Evolutionary conservation across 108 stramenopile genomes (phyloP).

Genomic region (Stephanodiscus minutulus): DNA sequence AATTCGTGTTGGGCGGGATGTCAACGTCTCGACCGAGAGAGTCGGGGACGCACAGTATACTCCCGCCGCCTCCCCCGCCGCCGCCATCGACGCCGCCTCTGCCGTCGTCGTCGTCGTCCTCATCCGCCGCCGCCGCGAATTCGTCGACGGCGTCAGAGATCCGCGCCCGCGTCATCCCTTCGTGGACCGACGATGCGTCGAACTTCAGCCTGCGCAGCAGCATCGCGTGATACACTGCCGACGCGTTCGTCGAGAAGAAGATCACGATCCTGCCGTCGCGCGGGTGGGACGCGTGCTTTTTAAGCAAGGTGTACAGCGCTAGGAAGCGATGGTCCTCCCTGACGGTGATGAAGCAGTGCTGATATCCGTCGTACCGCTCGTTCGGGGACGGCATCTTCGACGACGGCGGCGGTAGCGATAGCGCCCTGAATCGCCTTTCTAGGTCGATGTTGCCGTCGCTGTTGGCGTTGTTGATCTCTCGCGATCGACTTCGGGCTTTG

Average conservation of each 20-base stretch:
- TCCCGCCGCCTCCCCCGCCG: neutral
- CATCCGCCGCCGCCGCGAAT: neutral
- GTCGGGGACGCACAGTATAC: constrained; percentile 37
- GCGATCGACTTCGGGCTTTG: neutral
- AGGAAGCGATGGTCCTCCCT: constrained; percentile 40
- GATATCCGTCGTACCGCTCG: constrained; percentile 26
- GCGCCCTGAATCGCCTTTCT: neutral
- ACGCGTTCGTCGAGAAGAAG: constrained; percentile 45
- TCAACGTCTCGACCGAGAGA: constrained; percentile 18
- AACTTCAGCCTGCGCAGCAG: constrained; percentile 32
- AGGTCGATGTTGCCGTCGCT: neutral
- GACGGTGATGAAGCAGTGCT: constrained; percentile 47
- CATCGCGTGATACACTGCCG: constrained; percentile 25
- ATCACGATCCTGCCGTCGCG: constrained; percentile 22
- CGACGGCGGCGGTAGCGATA: neutral
- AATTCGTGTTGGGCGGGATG: constrained; percentile 21
- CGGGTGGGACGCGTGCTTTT: neutral
- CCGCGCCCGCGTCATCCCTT: constrained; percentile 16
- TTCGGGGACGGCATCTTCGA: neutral
- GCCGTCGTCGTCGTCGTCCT: neutral
- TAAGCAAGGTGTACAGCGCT: constrained; percentile 46
- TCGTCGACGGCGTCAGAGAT: constrained; percentile 18
- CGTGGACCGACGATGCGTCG: constrained; percentile 18
- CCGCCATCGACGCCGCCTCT: neutral
- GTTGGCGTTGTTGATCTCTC: neutral